phyloP scores from a whole-genome alignment of 164 flowering plant genomes.

The Vitis rotundifolia region DNA sequence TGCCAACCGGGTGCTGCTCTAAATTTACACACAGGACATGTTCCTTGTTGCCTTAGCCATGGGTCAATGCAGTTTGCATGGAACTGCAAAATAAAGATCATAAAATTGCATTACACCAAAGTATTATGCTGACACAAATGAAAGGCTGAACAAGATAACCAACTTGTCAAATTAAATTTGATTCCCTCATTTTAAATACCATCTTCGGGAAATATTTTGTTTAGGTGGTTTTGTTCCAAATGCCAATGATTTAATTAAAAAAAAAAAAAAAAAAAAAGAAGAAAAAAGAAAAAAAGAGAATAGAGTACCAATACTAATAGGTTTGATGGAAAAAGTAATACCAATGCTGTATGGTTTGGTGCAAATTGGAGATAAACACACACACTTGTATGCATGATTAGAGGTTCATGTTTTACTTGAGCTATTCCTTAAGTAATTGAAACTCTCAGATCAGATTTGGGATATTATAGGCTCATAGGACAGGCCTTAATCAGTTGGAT shows the following conservation, averaged over 20 bases:
- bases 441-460: background rate
- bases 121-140: background rate
- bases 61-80: constrained; percentile 49
- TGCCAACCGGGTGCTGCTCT: constrained; percentile 35
- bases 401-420: too few species aligned
- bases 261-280: too few species aligned
- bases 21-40: constrained; percentile 50
- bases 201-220: too few species aligned
- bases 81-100: constrained; percentile 28
- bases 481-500: background rate
- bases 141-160: background rate
- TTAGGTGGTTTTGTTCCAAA: too few species aligned
- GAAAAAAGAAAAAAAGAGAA: too few species aligned
- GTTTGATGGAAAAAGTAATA: background rate
- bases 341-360: background rate
- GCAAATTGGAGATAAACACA: background rate
- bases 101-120: background rate
- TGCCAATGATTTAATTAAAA: too few species aligned
- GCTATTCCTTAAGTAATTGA: background rate
- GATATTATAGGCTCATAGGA: background rate
- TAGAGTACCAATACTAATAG: too few species aligned
- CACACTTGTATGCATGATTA: background rate
- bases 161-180: too few species aligned
- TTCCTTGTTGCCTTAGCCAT: constrained; percentile 49
- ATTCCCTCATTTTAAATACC: too few species aligned